These are phyloP conservation scores for Mycena vulgaris DNA, from an alignment of 768 basidiomycete species.

Conservation along the genomic window DNA sequence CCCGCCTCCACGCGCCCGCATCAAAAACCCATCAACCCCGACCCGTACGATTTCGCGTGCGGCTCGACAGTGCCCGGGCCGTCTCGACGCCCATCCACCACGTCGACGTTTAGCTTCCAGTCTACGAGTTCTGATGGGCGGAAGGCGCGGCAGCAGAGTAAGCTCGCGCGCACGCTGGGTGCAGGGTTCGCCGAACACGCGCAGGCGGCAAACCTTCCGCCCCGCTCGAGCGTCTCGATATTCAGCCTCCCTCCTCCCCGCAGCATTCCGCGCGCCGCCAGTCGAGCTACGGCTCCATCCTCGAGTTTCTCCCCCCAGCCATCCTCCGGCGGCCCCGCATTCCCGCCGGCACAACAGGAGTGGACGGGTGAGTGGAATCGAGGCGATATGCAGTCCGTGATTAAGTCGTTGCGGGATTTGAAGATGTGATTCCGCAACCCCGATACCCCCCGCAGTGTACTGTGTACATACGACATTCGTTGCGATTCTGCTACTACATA, in stretches of 20 bases:
- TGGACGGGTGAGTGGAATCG: slow-evolving; percentile 37
- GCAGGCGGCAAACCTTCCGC: too few relatives aligned
- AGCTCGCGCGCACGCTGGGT: slow-evolving; percentile 24
- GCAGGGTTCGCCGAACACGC: not conserved
- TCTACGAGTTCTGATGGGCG: not conserved
- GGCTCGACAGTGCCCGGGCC: not conserved
- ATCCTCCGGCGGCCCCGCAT: too few relatives aligned
- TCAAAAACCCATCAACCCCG: slow-evolving; percentile 9
- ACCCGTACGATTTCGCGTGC: not conserved
- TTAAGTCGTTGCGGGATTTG: slow-evolving; percentile 9
- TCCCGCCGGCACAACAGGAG: not conserved
- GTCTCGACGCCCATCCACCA: not conserved
- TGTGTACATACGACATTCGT: too few relatives aligned
- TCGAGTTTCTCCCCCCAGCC: not conserved
- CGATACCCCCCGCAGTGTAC: too few relatives aligned
- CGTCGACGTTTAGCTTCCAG: not conserved
- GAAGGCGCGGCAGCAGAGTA: not conserved
- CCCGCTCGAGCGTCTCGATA: not conserved
- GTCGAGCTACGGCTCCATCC: slow-evolving; percentile 1
- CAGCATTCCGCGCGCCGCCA: not conserved
- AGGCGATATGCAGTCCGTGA: slow-evolving; percentile 30
- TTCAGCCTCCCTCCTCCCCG: not conserved
- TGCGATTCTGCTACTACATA: too few relatives aligned
- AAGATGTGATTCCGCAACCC: too few relatives aligned
- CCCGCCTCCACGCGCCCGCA: not conserved